These are phyloP conservation scores for Monosporascus sp. DNA, from an alignment of 2,329 filamentous ascomycete genomes.

Conservation along the genomic window DNA sequence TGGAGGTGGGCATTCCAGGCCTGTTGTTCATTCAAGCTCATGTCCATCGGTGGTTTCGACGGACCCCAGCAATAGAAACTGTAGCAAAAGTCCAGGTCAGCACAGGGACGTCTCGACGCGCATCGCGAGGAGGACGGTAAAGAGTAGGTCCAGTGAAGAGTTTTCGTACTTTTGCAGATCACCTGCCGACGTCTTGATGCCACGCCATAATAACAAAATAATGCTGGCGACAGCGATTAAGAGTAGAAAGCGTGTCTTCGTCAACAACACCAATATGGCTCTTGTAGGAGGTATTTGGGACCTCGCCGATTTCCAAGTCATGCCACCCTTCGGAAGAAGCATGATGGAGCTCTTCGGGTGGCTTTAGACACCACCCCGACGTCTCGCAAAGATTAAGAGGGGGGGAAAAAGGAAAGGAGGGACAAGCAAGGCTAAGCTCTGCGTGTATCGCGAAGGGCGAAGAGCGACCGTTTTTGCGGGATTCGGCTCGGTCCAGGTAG, in stretches of 20 bases:
- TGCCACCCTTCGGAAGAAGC: conserved; percentile 85
- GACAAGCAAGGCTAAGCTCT: not conserved
- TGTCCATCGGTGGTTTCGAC: conserved; percentile 90
- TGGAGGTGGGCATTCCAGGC: conserved; percentile 84
- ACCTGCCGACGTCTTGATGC: conserved; percentile 70
- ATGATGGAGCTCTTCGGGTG: conserved; percentile 49
- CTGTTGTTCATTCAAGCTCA: conserved; percentile 85
- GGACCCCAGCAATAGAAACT: conserved; percentile 99
- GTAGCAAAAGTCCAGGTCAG: conserved; percentile 17
- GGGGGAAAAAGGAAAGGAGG: not conserved
- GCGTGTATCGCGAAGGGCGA: not conserved
- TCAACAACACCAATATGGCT: conserved; percentile 64
- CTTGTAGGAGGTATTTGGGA: conserved; percentile 72
- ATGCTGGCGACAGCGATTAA: conserved; percentile 65
- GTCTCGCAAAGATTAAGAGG: conserved; percentile 8
- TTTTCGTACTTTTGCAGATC: conserved; percentile 81
- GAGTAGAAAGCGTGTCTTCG: conserved; percentile 72
- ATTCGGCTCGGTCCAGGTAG: not conserved
- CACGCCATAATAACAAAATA: conserved; percentile 81
- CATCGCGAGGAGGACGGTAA: not conserved
- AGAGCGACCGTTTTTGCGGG: not conserved
- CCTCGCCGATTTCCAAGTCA: conserved; percentile 88
- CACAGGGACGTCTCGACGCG: conserved; percentile 5
- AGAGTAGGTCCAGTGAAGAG: not conserved
- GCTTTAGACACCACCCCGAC: conserved; percentile 35